phyloP scores from a whole-genome alignment of 768 basidiomycete species.

The Boletus vinaceobasis region DNA sequence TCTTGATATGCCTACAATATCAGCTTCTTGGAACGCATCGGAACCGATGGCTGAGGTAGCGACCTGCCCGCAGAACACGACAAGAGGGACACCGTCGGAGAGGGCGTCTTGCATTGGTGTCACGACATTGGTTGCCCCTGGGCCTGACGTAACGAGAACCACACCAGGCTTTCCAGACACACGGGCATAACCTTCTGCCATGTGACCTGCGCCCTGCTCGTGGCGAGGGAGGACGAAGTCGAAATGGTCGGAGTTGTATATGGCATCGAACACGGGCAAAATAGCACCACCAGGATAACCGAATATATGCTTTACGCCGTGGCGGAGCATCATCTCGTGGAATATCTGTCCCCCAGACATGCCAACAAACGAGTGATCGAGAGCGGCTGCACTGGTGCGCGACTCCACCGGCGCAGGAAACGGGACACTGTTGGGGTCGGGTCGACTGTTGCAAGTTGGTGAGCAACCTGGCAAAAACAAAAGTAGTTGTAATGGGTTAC shows the following conservation, averaged over 20 bases:
- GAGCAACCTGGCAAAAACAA: conserved; percentile 2
- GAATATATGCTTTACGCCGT: conserved; percentile 94
- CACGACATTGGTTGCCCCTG: conserved; percentile 96
- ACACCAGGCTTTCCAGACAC: conserved; percentile 98
- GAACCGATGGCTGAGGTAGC: conserved; percentile 99
- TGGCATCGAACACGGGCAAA: conserved; percentile 99
- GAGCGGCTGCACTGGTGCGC: conserved; percentile 44
- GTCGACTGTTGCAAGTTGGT: conserved; percentile 55
- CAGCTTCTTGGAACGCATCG: conserved; percentile 98
- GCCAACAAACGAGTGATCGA: conserved; percentile 88
- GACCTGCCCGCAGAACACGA: conserved; percentile 98
- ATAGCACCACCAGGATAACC: conserved; percentile 99
- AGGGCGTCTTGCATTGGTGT: conserved; percentile 98
- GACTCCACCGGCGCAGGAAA: conserved; percentile 34
- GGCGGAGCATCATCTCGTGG: conserved; percentile 99
- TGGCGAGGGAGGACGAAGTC: conserved; percentile 95
- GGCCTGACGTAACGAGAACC: conserved; percentile 96
- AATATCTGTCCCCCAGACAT: conserved; percentile 96
- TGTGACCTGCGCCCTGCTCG: conserved; percentile 98
- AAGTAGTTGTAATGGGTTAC: conserved; percentile 39
- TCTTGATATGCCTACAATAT: conserved; percentile 92
- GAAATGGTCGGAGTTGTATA: conserved; percentile 93
- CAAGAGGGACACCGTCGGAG: conserved; percentile 88
- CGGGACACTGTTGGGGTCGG: conserved; percentile 38
- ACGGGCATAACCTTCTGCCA: conserved; percentile 98